Evolutionary conservation across 768 basidiomycete species (phyloP).

Genomic region (Gyrodon lividus): DNA sequence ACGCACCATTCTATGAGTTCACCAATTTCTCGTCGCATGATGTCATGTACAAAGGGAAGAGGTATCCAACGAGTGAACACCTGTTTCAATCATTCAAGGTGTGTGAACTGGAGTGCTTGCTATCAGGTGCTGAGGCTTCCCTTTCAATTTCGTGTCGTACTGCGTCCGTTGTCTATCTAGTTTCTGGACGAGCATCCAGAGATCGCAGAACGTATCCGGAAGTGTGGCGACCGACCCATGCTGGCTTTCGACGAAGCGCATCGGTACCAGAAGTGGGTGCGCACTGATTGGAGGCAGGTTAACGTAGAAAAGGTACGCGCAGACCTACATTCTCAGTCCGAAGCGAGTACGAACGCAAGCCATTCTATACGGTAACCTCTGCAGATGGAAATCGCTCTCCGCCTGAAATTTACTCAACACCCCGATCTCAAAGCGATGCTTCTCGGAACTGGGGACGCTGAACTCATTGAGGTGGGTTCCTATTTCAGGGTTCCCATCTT

Average conservation of each 20-base stretch:
- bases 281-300: slow-evolving; percentile 66
- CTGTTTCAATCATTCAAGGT: slow-evolving; percentile 77
- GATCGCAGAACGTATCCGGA: slow-evolving; percentile 68
- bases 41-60: slow-evolving; percentile 58
- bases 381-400: slow-evolving; percentile 66
- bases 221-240: slow-evolving; percentile 59
- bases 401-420: slow-evolving; percentile 74
- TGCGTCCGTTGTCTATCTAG: slow-evolving; percentile 29
- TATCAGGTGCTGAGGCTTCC: background rate
- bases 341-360: no score
- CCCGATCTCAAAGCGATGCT: slow-evolving; percentile 55
- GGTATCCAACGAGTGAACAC: slow-evolving; percentile 75
- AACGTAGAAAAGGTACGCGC: slow-evolving; percentile 58
- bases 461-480: slow-evolving; percentile 61
- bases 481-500: slow-evolving; percentile 6
- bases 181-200: slow-evolving; percentile 59
- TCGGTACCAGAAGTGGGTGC: slow-evolving; percentile 57
- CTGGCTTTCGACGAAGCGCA: slow-evolving; percentile 68
- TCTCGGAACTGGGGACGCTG: slow-evolving; percentile 62
- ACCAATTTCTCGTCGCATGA: slow-evolving; percentile 73
- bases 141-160: background rate
- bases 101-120: background rate
- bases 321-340: no score
- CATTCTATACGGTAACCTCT: background rate
- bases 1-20: slow-evolving; percentile 65